phyloP scores from a whole-genome alignment of 2,329 filamentous ascomycete species.

The Delphinella strobiligena region DNA sequence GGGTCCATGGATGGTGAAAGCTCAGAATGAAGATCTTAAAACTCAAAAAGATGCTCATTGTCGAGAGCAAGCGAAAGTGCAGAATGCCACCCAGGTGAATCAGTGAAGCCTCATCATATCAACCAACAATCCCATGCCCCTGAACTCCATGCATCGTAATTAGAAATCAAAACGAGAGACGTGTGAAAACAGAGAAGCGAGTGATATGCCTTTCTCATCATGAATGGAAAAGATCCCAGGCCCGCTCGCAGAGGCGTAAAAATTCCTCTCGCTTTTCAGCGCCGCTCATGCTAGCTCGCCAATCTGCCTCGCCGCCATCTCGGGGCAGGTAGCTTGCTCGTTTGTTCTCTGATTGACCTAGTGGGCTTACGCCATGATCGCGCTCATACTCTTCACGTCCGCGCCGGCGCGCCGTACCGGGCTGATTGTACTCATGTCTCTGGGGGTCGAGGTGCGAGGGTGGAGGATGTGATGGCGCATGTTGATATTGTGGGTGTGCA shows the following conservation, averaged over 20 bases:
- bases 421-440: slow-evolving; percentile 12
- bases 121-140: background rate
- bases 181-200: background rate
- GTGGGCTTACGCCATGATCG: slow-evolving; percentile 76
- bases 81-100: background rate
- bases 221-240: slow-evolving; percentile 86
- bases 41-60: too few relatives aligned
- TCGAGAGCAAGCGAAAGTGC: background rate
- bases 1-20: too few relatives aligned
- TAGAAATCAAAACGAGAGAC: background rate
- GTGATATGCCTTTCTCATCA: slow-evolving; percentile 3
- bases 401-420: slow-evolving; percentile 50
- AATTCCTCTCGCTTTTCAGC: slow-evolving; percentile 89
- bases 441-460: slow-evolving; percentile 11
- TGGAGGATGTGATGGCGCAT: slow-evolving; percentile 10
- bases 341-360: slow-evolving; percentile 60
- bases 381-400: slow-evolving; percentile 80
- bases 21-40: too few relatives aligned
- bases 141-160: background rate
- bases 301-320: slow-evolving; percentile 15
- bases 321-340: slow-evolving; percentile 20
- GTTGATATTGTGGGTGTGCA: slow-evolving; percentile 9
- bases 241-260: slow-evolving; percentile 68
- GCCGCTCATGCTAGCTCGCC: slow-evolving; percentile 74
- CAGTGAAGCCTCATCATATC: background rate